Evolutionary conservation across 2,329 filamentous ascomycete species (phyloP), one percentile per base, ranked within the genome.

Genomic region (Chaetomium sp.): DNA sequence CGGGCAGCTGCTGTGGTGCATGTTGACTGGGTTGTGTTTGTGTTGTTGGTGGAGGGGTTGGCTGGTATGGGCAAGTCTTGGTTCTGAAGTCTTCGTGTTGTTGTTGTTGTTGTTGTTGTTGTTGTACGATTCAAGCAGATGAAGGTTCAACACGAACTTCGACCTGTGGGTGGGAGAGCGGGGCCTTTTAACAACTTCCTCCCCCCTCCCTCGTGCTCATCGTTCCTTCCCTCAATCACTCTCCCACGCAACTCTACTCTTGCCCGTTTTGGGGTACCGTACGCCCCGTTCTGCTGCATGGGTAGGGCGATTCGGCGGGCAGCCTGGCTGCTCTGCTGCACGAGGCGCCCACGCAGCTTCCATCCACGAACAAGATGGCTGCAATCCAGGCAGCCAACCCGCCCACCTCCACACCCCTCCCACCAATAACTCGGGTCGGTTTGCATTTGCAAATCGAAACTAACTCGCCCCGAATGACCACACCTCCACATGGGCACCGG

Each of bases 1-100:
- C 78, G 85, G 85, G 80, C 85, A 87, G 71, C 74, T 69, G 64
- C 73, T 70, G 74, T 72, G 74, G 73, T 80, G 78, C 79, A 81
- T 81, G 29, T 53, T 71, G 57, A 25, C 23, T 67, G 16, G 45
- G 45, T 23, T 47, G 45, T 23, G 7, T 23, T 5, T 47, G n/a
- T 10, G n/a, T 57, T 42, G 23, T 54, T 57, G 35, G 35, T 42
- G 60, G 47, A 19, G n/a, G 19, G n/a, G n/a, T 23, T 38, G 35
- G 33, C 61, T 16, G 47, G 56, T 42, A 27, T 64, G 55, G 56
- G 12, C 35, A 21, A 23, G 45, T 21, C 10, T 47, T 12, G 45
- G 45, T 21, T 47, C n/a, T 23, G 45, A 23, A 42, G 16, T 42
- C 38, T 47, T 47, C n/a, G 8, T n/a, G n/a, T 19, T 47, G 45